Conservation (phyloP, 805 yeast species). For the Sporopachydermia lactativora region DNA sequence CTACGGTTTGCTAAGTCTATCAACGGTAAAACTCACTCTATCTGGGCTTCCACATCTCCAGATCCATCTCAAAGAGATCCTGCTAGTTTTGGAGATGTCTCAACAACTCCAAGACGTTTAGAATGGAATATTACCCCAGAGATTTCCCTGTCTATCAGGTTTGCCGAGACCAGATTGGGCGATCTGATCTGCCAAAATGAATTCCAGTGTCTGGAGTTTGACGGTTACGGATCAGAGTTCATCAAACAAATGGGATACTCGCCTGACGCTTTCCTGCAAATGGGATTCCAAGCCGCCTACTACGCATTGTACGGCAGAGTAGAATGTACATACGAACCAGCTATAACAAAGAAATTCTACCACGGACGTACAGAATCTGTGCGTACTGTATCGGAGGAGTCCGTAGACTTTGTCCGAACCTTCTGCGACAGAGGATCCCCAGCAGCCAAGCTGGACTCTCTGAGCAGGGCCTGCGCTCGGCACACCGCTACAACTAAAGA, state of each 20-base stretch:
- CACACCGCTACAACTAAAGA: conserved; percentile 57
- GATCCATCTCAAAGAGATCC: conserved; percentile 29
- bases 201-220: conserved; percentile 66
- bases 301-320: conserved; percentile 86
- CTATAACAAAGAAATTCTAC: conserved; percentile 78
- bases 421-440: conserved; percentile 59
- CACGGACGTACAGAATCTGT: conserved; percentile 93
- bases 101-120: conserved; percentile 67
- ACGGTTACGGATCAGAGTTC: conserved; percentile 47
- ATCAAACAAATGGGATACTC: conserved; percentile 79
- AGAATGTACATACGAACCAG: conserved; percentile 91
- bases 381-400: conserved; percentile 68
- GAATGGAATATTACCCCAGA: conserved; percentile 82
- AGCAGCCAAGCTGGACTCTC: conserved; percentile 40
- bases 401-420: conserved; percentile 73
- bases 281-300: conserved; percentile 88
- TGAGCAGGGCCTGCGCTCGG: conserved; percentile 54
- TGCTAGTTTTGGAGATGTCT: conserved; percentile 27
- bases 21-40: conserved; percentile 58
- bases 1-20: conserved; percentile 75
- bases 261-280: conserved; percentile 90
- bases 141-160: conserved; percentile 63
- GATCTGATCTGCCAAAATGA: conserved; percentile 86
- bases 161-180: conserved; percentile 80
- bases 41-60: conserved; percentile 46